Conservation (phyloP, 2,329 filamentous ascomycete genomes). For the Xylaria sp. region DNA sequence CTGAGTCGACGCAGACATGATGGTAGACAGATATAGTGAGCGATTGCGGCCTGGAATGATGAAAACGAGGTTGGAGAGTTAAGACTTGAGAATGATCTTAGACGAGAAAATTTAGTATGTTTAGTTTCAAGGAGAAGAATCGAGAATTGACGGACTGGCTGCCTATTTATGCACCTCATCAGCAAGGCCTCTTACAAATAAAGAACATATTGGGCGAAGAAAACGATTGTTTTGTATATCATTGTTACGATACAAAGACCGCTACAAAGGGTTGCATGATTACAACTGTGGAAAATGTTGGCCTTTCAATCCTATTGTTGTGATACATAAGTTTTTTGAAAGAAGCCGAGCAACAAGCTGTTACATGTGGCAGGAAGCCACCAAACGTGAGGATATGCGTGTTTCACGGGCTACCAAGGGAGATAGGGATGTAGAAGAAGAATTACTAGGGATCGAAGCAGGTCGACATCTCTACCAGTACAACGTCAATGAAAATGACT, state of each 20-base stretch:
- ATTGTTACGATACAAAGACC: constrained; percentile 2
- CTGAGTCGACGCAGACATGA: constrained; percentile 3
- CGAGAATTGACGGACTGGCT: no score
- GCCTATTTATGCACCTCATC: no score
- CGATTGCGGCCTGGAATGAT: background rate
- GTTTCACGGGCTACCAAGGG: background rate
- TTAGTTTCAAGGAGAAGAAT: no score
- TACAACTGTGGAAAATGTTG: background rate
- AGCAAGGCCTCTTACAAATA: no score
- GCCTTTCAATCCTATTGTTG: background rate
- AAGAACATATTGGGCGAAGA: background rate
- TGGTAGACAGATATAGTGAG: background rate
- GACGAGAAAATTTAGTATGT: no score
- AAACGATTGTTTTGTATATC: constrained; percentile 20
- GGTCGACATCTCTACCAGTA: constrained; percentile 47
- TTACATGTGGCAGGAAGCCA: background rate
- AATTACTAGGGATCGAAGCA: constrained; percentile 40
- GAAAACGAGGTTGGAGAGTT: background rate
- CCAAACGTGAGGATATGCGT: background rate
- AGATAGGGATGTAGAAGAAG: constrained; percentile 30
- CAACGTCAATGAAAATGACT: constrained; percentile 44
- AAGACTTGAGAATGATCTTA: no score
- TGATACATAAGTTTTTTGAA: background rate
- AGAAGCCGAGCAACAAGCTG: background rate
- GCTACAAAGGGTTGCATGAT: background rate